Conservation (phyloP, 371 early-diverging fungal species). For the Lichtheimia ornata region DNA sequence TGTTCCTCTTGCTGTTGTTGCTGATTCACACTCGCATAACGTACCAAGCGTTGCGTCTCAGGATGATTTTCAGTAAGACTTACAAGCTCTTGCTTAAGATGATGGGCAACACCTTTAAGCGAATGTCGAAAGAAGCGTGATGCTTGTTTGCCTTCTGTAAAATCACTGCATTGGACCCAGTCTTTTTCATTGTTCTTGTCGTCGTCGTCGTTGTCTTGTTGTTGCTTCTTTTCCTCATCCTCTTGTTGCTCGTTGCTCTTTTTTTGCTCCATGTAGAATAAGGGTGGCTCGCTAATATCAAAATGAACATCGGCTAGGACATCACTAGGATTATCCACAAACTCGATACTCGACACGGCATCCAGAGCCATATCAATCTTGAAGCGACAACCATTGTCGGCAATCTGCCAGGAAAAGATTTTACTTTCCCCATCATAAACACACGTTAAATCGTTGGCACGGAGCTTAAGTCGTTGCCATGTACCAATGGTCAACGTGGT, state of each 20-base stretch:
- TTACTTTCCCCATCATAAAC: conserved; percentile 57
- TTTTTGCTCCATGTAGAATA: conserved; percentile 61
- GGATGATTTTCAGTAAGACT: conserved; percentile 31
- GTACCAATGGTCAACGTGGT: conserved; percentile 75
- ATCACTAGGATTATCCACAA: conserved; percentile 47
- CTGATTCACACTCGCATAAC: conserved; percentile 1
- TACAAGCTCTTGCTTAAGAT: conserved; percentile 52
- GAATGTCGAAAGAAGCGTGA: conserved; percentile 66
- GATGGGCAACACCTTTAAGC: conserved; percentile 56
- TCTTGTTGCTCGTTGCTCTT: conserved; percentile 12
- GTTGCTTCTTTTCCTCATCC: neutral
- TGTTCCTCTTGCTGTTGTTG: neutral
- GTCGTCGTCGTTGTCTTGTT: neutral
- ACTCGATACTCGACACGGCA: conserved; percentile 62
- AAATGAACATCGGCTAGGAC: conserved; percentile 60
- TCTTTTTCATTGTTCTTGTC: conserved; percentile 18
- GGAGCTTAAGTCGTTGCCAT: conserved; percentile 74
- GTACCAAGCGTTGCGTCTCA: conserved; percentile 40
- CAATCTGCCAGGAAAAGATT: conserved; percentile 71
- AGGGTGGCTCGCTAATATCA: conserved; percentile 63
- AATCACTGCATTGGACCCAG: conserved; percentile 77
- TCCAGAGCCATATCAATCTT: conserved; percentile 70
- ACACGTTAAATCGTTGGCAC: conserved; percentile 63
- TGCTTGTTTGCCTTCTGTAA: conserved; percentile 76
- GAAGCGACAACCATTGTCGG: conserved; percentile 67